These are phyloP conservation scores for Aspergillus bombycis DNA, from an alignment of 2,329 filamentous ascomycete species.

Conservation along the genomic window DNA sequence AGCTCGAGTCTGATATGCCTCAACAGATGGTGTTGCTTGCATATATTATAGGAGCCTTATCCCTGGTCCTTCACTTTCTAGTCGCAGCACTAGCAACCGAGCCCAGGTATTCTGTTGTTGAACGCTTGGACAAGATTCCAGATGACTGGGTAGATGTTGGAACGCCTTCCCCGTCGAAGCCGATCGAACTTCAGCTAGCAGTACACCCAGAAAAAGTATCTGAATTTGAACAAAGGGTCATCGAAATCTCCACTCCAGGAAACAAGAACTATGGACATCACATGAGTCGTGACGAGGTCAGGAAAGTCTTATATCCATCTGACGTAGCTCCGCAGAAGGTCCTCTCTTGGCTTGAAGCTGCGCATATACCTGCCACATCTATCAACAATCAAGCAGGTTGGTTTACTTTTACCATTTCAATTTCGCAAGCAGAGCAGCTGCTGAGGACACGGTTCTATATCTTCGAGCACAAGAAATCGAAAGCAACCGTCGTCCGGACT, in stretches of 20 bases:
- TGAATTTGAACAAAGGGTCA: conserved; percentile 60
- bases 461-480: conserved; percentile 53
- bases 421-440: conserved; percentile 55
- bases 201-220: conserved; percentile 53
- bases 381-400: conserved; percentile 61
- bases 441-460: conserved; percentile 61
- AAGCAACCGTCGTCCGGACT: conserved; percentile 55
- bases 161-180: conserved; percentile 37
- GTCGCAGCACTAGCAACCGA: conserved; percentile 5
- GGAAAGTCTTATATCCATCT: conserved; percentile 56
- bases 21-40: conserved; percentile 13
- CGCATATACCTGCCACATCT: conserved; percentile 50
- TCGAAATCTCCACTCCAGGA: conserved; percentile 64
- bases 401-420: conserved; percentile 56
- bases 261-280: conserved; percentile 64
- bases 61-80: conserved; percentile 17
- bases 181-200: conserved; percentile 54
- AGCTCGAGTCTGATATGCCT: neutral
- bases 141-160: conserved; percentile 37
- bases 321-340: conserved; percentile 54
- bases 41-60: conserved; percentile 11
- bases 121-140: conserved; percentile 34
- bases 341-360: conserved; percentile 57
- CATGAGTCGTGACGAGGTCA: conserved; percentile 63
- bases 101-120: conserved; percentile 27